A percentile compares a stretch with the other conserved stretches of the same genome.
These are phyloP conservation scores for Saturnispora serradocipensis DNA, from an alignment of 805 yeast genomes.

Conservation along the genomic window DNA sequence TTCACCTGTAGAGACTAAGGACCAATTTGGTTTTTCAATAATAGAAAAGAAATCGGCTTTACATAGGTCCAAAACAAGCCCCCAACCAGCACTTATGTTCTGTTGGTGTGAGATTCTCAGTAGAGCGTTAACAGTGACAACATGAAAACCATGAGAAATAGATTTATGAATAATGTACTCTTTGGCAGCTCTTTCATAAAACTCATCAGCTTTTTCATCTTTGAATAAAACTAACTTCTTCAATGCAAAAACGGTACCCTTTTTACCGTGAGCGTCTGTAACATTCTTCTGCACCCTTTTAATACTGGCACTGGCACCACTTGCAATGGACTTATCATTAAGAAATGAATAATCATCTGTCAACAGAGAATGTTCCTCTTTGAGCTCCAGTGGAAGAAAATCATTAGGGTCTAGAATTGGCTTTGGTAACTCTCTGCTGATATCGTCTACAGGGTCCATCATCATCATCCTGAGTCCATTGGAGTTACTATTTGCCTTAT, in stretches of 20 bases:
- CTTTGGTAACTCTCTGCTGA: slow-evolving; percentile 42
- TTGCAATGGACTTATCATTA: slow-evolving; percentile 48
- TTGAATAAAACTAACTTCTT: slow-evolving; percentile 57
- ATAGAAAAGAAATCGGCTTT: slow-evolving; percentile 49
- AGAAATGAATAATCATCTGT: slow-evolving; percentile 48
- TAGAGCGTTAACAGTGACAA: slow-evolving; percentile 49
- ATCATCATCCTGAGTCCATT: slow-evolving; percentile 10
- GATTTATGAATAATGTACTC: slow-evolving; percentile 61
- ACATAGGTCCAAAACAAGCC: slow-evolving; percentile 62
- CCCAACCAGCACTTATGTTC: slow-evolving; percentile 65
- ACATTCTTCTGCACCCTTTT: slow-evolving; percentile 34
- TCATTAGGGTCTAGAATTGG: slow-evolving; percentile 70
- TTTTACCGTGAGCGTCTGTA: slow-evolving; percentile 12
- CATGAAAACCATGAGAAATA: slow-evolving; percentile 48
- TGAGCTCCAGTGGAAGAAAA: slow-evolving; percentile 47
- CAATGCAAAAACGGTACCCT: slow-evolving; percentile 53
- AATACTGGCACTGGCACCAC: slow-evolving; percentile 71
- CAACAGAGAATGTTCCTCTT: slow-evolving; percentile 42
- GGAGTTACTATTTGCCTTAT: slow-evolving; percentile 10
- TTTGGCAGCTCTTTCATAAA: slow-evolving; percentile 59
- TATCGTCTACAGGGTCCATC: slow-evolving; percentile 26
- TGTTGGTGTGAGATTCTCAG: slow-evolving; percentile 52
- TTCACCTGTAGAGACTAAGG: slow-evolving; percentile 35
- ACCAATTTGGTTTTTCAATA: slow-evolving; percentile 55
- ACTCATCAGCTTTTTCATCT: slow-evolving; percentile 62